phyloP scores from a whole-genome alignment of 495 filamentous ascomycete genomes.

The Aspergillus carlsbadensis region DNA sequence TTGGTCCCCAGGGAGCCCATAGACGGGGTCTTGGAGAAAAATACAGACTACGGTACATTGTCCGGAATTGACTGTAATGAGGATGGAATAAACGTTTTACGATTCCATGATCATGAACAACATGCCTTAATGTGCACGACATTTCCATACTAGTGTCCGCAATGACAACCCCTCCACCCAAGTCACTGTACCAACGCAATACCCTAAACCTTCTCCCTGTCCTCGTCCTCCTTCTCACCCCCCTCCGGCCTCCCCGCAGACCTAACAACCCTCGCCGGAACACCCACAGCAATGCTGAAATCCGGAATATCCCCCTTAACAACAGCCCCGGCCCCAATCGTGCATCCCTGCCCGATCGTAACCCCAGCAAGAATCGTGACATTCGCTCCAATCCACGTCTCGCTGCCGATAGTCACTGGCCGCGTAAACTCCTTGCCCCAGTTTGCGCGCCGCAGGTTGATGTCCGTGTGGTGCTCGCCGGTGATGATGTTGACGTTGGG shows the following conservation, averaged over 20 bases:
- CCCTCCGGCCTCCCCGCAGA: background rate
- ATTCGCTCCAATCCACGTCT: slow-evolving; percentile 82
- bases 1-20: no score
- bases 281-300: slow-evolving; percentile 39
- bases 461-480: slow-evolving; percentile 66
- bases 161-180: no score
- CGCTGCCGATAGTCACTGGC: slow-evolving; percentile 65
- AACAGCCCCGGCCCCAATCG: slow-evolving; percentile 46
- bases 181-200: no score
- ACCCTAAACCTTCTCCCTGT: no score
- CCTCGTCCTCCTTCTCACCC: no score
- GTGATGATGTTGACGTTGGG: slow-evolving; percentile 68
- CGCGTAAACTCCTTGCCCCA: slow-evolving; percentile 1
- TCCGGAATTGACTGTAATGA: no score
- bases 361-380: slow-evolving; percentile 71
- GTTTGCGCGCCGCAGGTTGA: slow-evolving; percentile 59
- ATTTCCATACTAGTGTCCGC: no score
- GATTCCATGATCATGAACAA: no score
- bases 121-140: no score
- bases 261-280: slow-evolving; percentile 17
- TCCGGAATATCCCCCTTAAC: slow-evolving; percentile 48
- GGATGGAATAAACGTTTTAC: no score
- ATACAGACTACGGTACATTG: no score
- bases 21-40: no score
- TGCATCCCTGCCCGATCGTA: slow-evolving; percentile 48